These are phyloP conservation scores for Exophiala xenobiotica DNA, from an alignment of 2,329 filamentous ascomycete species.

Conservation along the genomic window DNA sequence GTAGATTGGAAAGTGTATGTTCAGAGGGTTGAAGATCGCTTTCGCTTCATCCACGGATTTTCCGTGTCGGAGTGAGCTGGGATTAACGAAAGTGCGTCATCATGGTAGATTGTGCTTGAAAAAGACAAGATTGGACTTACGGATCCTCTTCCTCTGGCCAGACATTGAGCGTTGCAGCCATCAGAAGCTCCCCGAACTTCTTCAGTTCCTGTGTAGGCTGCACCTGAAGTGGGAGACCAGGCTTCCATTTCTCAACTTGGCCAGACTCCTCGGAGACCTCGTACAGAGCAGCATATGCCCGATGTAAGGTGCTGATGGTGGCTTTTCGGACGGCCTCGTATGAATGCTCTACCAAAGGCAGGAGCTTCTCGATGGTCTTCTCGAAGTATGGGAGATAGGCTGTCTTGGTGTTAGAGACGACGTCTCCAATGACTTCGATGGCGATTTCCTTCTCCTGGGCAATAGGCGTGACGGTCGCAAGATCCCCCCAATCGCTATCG, in stretches of 20 bases:
- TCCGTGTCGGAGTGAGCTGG: slow-evolving; percentile 99
- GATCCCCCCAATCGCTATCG: slow-evolving; percentile 80
- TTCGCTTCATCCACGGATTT: slow-evolving; percentile 82
- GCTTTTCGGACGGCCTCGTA: slow-evolving; percentile 95
- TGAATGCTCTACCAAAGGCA: slow-evolving; percentile 78
- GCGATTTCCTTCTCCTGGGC: slow-evolving; percentile 97
- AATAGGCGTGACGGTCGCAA: slow-evolving; percentile 81
- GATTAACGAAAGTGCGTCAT: slow-evolving; percentile 91
- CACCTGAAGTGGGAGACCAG: slow-evolving; percentile 79
- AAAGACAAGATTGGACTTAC: slow-evolving; percentile 60
- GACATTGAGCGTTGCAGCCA: slow-evolving; percentile 77
- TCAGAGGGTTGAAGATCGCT: slow-evolving; percentile 60
- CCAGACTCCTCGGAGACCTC: slow-evolving; percentile 79
- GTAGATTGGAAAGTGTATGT: slow-evolving; percentile 4
- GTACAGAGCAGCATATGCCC: slow-evolving; percentile 88
- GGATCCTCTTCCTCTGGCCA: slow-evolving; percentile 91
- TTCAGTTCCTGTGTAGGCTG: slow-evolving; percentile 75
- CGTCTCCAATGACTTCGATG: slow-evolving; percentile 88
- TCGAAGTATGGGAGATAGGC: slow-evolving; percentile 82
- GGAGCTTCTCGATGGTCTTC: slow-evolving; percentile 77
- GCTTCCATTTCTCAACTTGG: slow-evolving; percentile 77
- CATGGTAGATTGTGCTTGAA: slow-evolving; percentile 51
- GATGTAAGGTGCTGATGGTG: slow-evolving; percentile 86
- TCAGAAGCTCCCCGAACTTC: slow-evolving; percentile 82
- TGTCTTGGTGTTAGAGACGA: slow-evolving; percentile 81